These are phyloP conservation scores for Notholithocarpus densiflorus DNA, from an alignment of 306 rosid genomes.

Conservation along the genomic window DNA sequence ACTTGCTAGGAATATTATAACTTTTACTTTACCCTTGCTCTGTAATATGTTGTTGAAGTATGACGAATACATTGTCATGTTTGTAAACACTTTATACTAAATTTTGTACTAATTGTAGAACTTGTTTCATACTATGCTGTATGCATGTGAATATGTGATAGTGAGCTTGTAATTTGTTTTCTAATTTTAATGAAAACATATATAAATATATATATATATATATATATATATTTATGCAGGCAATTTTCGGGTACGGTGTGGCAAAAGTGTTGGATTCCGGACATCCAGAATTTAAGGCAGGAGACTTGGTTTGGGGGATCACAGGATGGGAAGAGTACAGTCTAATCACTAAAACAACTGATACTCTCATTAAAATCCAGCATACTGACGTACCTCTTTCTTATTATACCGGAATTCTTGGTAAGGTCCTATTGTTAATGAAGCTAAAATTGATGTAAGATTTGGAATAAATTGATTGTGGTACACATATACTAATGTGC, in stretches of 20 bases:
- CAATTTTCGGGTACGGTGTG: constrained; percentile 44
- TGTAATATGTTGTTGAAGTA: background rate
- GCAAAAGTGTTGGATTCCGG: constrained; percentile 44
- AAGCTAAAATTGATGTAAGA: background rate
- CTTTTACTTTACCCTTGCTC: background rate
- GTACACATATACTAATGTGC: no score
- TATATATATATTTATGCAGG: constrained; percentile 7
- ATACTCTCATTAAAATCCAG: constrained; percentile 37
- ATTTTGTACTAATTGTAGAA: no score
- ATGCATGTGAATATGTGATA: no score
- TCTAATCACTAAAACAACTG: constrained; percentile 20
- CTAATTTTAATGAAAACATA: background rate
- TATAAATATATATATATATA: no score
- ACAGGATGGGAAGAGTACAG: constrained; percentile 61
- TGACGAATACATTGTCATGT: no score
- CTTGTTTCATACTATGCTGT: no score
- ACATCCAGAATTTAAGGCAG: constrained; percentile 38
- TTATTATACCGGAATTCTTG: constrained; percentile 38
- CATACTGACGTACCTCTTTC: constrained; percentile 46
- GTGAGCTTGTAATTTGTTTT: no score
- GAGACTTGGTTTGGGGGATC: constrained; percentile 47
- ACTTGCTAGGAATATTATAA: background rate
- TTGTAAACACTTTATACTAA: no score
- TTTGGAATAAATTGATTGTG: no score
- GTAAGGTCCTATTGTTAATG: background rate